These are phyloP conservation scores for Spencermartinsiella europaea DNA, from an alignment of 805 yeast genomes.

Conservation along the genomic window DNA sequence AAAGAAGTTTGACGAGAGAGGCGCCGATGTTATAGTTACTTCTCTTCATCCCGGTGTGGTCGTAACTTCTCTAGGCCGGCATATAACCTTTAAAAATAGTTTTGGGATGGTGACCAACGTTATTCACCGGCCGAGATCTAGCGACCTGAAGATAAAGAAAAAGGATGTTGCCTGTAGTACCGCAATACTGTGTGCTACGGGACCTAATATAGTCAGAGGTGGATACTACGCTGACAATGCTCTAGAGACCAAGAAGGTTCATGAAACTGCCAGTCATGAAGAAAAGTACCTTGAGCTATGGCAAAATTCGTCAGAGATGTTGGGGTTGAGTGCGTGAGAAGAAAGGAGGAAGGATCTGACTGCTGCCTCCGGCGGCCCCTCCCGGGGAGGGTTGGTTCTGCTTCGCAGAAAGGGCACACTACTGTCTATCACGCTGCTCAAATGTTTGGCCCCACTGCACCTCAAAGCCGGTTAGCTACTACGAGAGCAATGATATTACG, in stretches of 20 bases:
- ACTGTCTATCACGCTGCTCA: too few relatives aligned
- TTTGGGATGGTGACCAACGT: background rate
- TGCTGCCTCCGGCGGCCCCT: too few relatives aligned
- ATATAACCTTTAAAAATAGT: background rate
- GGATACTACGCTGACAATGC: background rate
- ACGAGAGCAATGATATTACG: too few relatives aligned
- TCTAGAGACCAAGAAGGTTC: background rate
- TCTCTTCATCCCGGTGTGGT: constrained; percentile 15
- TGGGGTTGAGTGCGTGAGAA: background rate
- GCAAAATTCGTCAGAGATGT: background rate
- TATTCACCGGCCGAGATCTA: background rate
- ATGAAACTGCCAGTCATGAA: background rate
- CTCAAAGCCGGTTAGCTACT: background rate
- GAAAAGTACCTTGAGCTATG: background rate
- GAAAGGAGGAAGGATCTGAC: too few relatives aligned
- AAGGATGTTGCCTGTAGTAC: background rate
- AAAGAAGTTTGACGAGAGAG: constrained; percentile 1
- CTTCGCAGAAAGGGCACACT: too few relatives aligned
- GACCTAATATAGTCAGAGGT: background rate
- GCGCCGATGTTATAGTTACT: constrained; percentile 4
- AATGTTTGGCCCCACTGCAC: background rate
- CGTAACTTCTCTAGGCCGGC: background rate
- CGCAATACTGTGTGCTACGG: background rate
- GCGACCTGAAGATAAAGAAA: background rate
- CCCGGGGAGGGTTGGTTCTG: too few relatives aligned